Conservation (phyloP, 2,329 filamentous ascomycete genomes). For the Lecanoromycetidae sp. region DNA sequence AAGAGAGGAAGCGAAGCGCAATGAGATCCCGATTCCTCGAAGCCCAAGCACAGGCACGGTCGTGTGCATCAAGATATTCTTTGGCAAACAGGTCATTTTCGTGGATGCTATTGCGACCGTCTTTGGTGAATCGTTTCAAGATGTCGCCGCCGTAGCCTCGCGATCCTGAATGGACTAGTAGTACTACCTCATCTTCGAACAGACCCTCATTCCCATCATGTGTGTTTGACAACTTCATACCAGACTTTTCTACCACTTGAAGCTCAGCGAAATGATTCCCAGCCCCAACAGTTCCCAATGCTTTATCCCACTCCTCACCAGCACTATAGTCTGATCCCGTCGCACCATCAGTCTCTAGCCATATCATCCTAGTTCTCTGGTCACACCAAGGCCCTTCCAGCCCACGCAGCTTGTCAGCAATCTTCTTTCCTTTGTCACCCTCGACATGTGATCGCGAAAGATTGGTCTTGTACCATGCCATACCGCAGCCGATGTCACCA, state of each 20-base stretch:
- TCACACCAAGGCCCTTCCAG: conserved; percentile 27
- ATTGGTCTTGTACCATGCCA: conserved; percentile 29
- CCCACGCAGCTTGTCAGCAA: conserved; percentile 27
- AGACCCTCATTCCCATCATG: too few species aligned
- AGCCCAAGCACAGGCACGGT: conserved; percentile 28
- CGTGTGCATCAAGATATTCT: conserved; percentile 27
- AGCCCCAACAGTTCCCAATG: conserved; percentile 28
- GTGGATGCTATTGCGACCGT: conserved; percentile 21
- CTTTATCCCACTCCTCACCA: conserved; percentile 25
- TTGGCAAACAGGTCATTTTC: conserved; percentile 21
- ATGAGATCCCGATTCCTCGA: conserved; percentile 29
- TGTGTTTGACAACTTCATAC: background rate
- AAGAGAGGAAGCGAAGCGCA: conserved; percentile 27
- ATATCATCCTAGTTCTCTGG: conserved; percentile 21
- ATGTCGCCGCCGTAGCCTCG: conserved; percentile 27
- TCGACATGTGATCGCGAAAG: conserved; percentile 25
- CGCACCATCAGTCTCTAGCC: conserved; percentile 21
- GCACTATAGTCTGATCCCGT: conserved; percentile 18
- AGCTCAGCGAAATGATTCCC: conserved; percentile 31
- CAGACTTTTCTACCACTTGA: conserved; percentile 25
- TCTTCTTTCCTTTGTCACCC: conserved; percentile 25
- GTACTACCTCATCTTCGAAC: conserved; percentile 24
- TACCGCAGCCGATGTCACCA: conserved; percentile 30
- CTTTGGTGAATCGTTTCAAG: conserved; percentile 23
- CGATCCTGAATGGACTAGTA: conserved; percentile 30